Evolutionary conservation across 2,329 filamentous ascomycete genomes (phyloP), one percentile per base, ranked within the genome.

Genomic region (Neopestalotiopsis sp.): DNA sequence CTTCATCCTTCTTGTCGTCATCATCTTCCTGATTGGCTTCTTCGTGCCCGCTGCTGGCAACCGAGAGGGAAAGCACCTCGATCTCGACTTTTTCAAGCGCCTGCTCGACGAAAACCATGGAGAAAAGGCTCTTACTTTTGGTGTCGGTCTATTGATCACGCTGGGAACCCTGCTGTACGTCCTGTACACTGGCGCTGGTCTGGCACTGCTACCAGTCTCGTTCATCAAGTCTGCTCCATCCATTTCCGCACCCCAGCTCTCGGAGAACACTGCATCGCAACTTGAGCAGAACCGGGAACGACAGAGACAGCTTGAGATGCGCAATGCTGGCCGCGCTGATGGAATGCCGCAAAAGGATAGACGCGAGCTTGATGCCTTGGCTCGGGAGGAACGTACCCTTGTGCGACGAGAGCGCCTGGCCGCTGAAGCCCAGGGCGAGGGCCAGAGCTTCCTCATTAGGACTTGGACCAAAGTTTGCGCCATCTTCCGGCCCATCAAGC

Each of bases 211-310:
- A 20, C 96, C 96, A 1, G 89, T 98, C 28, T 92, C 93, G 9
- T 89, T 98, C 78, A 97, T 99, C 85, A 97, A 97, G 81, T 94
- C 94, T 14, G 93, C 94, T 0, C 95, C 95, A 9, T 90, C 94
- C 10, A 88, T 98, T 70, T 97, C 95, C 5, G 92, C 91, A 1
- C 94, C 94, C 0, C 90, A 92, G 67, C 85, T 97, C 17, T 91
- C 89, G 30, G 92, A 92, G 70, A 93, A 88, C 17, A 97, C 94
- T 0, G 89, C 92, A 3, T 89, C 93, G 3, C 93, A 95, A 71
- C 88, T 99, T 1, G 93, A 95, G 74, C 88, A 90, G 75, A 99
- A 98, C 78, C 90, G 93, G 67, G 95, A 98, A 81, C 91, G 95
- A 58, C 96, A 98, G 81, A 89, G 94, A 65, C 95, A 98, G 80